Conservation (phyloP, 2,329 filamentous ascomycete species). For the Aspergillus awamori region DNA sequence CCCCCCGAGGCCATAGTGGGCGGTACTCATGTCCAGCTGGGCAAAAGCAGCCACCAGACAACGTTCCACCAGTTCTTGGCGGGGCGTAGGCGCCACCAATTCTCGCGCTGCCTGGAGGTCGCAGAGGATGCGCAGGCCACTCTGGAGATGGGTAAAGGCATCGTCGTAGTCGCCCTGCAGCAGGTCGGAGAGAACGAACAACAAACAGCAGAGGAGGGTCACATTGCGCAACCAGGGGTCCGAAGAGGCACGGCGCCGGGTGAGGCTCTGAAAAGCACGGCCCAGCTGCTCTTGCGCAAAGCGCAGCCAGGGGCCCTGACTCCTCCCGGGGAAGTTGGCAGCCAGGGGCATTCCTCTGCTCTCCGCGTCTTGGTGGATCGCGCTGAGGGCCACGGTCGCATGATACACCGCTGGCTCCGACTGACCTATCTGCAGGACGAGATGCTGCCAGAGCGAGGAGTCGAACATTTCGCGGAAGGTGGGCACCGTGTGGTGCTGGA, state of each 20-base stretch:
- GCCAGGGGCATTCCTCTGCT: neutral
- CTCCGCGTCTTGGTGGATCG: neutral
- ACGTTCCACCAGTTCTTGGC: neutral
- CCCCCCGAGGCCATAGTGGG: neutral
- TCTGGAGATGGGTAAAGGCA: neutral
- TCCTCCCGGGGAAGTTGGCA: neutral
- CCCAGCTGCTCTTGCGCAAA: neutral
- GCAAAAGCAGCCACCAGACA: neutral
- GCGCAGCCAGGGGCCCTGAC: neutral
- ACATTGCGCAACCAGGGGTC: slow-evolving; percentile 2
- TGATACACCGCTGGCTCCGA: slow-evolving; percentile 6
- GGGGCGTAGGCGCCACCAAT: neutral
- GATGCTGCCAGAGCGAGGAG: slow-evolving; percentile 9
- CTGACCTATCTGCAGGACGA: slow-evolving; percentile 11
- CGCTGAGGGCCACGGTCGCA: slow-evolving; percentile 11
- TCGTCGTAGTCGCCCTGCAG: neutral
- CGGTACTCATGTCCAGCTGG: neutral
- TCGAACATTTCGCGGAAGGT: neutral
- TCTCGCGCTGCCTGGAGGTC: neutral
- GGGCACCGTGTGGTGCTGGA: neutral
- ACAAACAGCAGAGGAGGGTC: slow-evolving; percentile 4
- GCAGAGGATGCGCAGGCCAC: neutral
- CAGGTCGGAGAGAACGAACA: neutral
- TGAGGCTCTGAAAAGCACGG: neutral
- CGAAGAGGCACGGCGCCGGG: neutral